phyloP scores from a whole-genome alignment of 192 early-diverging fungal genomes.

The Chytriomyces sp. region DNA sequence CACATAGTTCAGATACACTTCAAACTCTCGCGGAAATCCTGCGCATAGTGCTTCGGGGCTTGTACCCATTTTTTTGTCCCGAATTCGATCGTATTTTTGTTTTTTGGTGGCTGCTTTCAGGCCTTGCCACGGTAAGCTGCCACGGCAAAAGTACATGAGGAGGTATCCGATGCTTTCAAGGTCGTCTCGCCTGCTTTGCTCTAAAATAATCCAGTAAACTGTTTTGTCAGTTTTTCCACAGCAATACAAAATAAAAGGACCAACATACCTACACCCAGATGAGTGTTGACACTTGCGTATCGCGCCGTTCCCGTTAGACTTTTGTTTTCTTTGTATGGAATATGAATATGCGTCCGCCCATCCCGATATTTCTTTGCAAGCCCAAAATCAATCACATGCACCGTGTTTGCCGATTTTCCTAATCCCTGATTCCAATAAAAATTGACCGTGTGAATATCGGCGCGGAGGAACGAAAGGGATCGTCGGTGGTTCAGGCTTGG shows the following conservation, averaged over 20 bases:
- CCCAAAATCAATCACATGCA: slow-evolving; percentile 70
- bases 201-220: slow-evolving; percentile 41
- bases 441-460: no score
- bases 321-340: slow-evolving; percentile 71
- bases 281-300: slow-evolving; percentile 66
- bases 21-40: slow-evolving; percentile 84
- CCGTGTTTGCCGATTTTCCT: slow-evolving; percentile 63
- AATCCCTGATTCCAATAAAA: slow-evolving; percentile 38
- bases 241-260: not conserved
- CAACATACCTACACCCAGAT: slow-evolving; percentile 58
- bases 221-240: not conserved
- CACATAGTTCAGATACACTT: slow-evolving; percentile 85
- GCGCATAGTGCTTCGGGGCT: slow-evolving; percentile 78
- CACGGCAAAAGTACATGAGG: slow-evolving; percentile 90
- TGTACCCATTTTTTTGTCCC: slow-evolving; percentile 91
- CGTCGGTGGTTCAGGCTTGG: not conserved
- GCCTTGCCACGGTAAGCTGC: slow-evolving; percentile 91
- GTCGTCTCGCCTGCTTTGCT: slow-evolving; percentile 90
- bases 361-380: slow-evolving; percentile 70
- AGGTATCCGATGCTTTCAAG: slow-evolving; percentile 89
- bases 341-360: slow-evolving; percentile 63
- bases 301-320: slow-evolving; percentile 68
- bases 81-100: slow-evolving; percentile 88
- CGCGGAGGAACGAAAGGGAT: no score
- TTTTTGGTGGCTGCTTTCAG: slow-evolving; percentile 87